A percentile compares a stretch with the other conserved stretches of the same genome.
Conservation (phyloP, 306 rosid species). For the Lagenaria siceraria region DNA sequence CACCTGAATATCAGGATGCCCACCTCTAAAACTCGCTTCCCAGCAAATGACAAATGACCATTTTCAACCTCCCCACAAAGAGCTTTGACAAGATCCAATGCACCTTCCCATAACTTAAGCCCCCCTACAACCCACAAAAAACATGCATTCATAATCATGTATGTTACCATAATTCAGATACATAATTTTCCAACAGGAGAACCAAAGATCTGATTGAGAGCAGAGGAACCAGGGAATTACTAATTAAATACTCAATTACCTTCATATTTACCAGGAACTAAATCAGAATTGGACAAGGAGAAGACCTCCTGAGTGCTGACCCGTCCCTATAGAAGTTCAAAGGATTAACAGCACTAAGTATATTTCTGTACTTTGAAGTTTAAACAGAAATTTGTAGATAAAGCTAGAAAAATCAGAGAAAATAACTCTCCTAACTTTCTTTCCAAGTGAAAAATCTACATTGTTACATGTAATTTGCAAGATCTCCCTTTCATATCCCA, state of each 20-base stretch:
- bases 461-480: background rate
- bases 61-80: constrained; percentile 38
- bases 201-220: background rate
- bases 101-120: constrained; percentile 88
- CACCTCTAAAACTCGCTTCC: constrained; percentile 83
- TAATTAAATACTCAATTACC: constrained; percentile 20
- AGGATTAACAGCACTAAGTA: background rate
- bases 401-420: background rate
- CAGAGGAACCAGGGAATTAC: constrained; percentile 2
- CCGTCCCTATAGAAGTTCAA: constrained; percentile 38
- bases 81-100: constrained; percentile 70
- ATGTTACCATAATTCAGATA: background rate
- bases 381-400: background rate
- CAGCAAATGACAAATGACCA: constrained; percentile 34
- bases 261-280: constrained; percentile 92
- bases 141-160: background rate
- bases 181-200: background rate
- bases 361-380: background rate
- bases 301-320: constrained; percentile 75
- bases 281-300: constrained; percentile 78
- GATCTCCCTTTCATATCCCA: background rate
- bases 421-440: background rate
- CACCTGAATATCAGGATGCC: constrained; percentile 24
- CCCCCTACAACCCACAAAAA: constrained; percentile 45
- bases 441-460: background rate